These are phyloP conservation scores for Mortierella sp. DNA, from an alignment of 371 early-diverging fungal genomes.

Conservation along the genomic window DNA sequence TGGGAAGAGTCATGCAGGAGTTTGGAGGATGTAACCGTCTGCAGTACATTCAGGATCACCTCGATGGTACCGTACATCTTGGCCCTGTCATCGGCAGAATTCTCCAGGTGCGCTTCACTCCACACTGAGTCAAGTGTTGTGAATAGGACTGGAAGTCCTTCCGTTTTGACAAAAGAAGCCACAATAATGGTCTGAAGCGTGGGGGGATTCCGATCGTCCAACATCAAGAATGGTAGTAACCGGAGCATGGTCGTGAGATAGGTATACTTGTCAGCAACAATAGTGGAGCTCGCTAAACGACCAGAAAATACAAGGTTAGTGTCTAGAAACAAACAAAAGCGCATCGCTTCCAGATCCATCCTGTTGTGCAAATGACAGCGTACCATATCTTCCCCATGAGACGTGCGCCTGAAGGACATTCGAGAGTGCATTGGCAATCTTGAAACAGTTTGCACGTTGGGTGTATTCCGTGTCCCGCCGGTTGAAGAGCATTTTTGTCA, in stretches of 20 bases:
- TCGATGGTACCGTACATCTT: conserved; percentile 60
- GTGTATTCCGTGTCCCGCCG: conserved; percentile 69
- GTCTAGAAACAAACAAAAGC: not conserved
- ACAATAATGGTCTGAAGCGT: conserved; percentile 79
- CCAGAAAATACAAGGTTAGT: not conserved
- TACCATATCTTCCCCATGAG: conserved; percentile 57
- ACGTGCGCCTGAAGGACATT: conserved; percentile 64
- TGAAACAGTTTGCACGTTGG: conserved; percentile 67
- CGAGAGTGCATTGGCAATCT: conserved; percentile 63
- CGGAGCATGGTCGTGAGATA: conserved; percentile 67
- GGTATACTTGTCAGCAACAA: conserved; percentile 58
- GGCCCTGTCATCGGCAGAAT: conserved; percentile 28
- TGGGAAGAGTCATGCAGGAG: conserved; percentile 76
- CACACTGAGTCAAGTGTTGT: conserved; percentile 64
- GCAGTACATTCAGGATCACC: conserved; percentile 64
- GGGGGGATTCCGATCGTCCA: conserved; percentile 69
- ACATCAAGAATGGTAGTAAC: conserved; percentile 58
- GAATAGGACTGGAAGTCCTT: conserved; percentile 70
- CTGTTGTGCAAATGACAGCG: not conserved
- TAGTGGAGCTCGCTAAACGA: not conserved
- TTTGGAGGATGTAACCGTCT: conserved; percentile 68
- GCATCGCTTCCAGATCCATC: too few species aligned
- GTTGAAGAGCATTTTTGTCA: conserved; percentile 73
- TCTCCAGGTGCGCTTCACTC: conserved; percentile 54
- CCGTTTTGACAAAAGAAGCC: conserved; percentile 71